Percentiles rank a stretch among this genome's conserved stretches.
These are phyloP conservation scores for Sonneratia caseolaris DNA, from an alignment of 345 rosid species.

Conservation along the genomic window DNA sequence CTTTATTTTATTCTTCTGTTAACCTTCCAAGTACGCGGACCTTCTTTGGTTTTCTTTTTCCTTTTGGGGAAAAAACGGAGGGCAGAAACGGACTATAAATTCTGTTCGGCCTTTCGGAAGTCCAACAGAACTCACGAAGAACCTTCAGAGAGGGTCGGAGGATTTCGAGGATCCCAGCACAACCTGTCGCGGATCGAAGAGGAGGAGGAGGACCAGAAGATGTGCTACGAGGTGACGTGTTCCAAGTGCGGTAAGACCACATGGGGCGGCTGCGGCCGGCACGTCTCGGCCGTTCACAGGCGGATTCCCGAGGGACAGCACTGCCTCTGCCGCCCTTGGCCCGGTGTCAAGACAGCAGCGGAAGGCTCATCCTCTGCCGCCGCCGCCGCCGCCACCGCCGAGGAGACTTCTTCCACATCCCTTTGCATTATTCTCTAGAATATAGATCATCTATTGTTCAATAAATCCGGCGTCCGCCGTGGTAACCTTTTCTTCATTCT, in stretches of 20 bases:
- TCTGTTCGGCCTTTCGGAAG: too few relatives aligned
- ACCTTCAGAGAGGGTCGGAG: too few relatives aligned
- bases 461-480: background rate
- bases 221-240: constrained; percentile 34
- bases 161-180: too few relatives aligned
- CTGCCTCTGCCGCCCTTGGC: constrained; percentile 31
- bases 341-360: constrained; percentile 20
- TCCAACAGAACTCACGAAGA: too few relatives aligned
- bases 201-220: constrained; percentile 2
- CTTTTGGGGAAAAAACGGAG: background rate
- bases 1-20: too few relatives aligned
- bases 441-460: background rate
- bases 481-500: background rate
- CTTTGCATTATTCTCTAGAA: background rate
- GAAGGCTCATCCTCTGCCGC: constrained; percentile 10
- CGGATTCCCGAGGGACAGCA: constrained; percentile 23
- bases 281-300: constrained; percentile 23
- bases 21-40: too few relatives aligned
- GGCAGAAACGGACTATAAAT: too few relatives aligned
- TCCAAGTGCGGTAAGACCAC: constrained; percentile 31
- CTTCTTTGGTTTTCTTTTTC: too few relatives aligned
- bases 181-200: too few relatives aligned
- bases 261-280: constrained; percentile 39
- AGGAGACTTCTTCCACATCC: background rate
- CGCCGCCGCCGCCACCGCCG: constrained; percentile 4